These are phyloP conservation scores for Pontederia crassipes DNA, from an alignment of 176 grass and related monocot species.

Conservation along the genomic window DNA sequence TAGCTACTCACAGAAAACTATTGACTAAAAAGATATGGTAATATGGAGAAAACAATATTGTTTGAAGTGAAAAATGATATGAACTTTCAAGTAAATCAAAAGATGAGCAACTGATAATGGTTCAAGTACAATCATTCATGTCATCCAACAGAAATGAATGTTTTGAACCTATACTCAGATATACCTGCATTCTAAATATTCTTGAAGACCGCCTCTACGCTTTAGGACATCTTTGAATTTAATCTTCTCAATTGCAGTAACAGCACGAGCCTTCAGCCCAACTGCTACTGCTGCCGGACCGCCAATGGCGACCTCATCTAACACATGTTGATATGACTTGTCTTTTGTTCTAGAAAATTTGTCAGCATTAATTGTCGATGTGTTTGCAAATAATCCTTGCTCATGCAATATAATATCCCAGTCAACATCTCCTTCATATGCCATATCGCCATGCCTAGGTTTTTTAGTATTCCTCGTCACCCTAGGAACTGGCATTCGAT, in stretches of 20 bases:
- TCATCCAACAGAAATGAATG: conserved; percentile 5
- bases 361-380: conserved; percentile 28
- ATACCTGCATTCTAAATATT: conserved; percentile 92
- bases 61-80: too few relatives aligned
- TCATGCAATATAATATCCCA: conserved; percentile 88
- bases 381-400: conserved; percentile 53
- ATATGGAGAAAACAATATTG: too few relatives aligned
- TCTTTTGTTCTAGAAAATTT: conserved; percentile 53
- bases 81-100: too few relatives aligned
- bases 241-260: conserved; percentile 85
- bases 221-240: conserved; percentile 90
- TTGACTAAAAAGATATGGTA: too few relatives aligned
- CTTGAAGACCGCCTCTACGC: conserved; percentile 75
- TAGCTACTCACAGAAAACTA: too few relatives aligned
- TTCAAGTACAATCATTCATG: neutral
- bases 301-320: conserved; percentile 30
- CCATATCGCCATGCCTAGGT: conserved; percentile 81
- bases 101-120: neutral
- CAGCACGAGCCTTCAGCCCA: conserved; percentile 61
- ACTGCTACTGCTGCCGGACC: conserved; percentile 56
- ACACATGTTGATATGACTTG: conserved; percentile 22
- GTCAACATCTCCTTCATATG: conserved; percentile 79
- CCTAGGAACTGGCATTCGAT: conserved; percentile 33
- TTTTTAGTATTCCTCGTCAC: conserved; percentile 42
- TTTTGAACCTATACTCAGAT: neutral